Base-by-base conservation (phyloP, 495 filamentous ascomycete genomes). In the Lophiostoma macrostomum region DNA sequence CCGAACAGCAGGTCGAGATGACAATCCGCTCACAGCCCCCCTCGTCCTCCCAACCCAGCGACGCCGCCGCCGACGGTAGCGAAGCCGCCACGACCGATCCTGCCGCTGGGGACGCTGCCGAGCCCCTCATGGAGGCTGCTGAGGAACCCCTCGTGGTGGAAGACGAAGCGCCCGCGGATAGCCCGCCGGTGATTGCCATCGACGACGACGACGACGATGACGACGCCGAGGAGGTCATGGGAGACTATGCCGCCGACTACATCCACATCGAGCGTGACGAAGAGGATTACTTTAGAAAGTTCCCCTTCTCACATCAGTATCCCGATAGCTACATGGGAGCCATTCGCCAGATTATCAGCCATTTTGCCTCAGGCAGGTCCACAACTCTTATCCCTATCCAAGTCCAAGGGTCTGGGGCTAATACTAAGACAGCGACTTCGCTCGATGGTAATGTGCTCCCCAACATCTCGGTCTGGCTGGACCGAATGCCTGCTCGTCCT, bases 11-110 rank as follows among this genome's bases (percentile, higher is more conserved):
- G 28, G 50, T 53, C 72, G 18, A 76, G 63, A 74, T 84, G 39
- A 81, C 80, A 19, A 82, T 69, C 40, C 64, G 67, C 29, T 72
- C 67, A 71, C 76, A 56, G 30, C 62, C 44, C 8, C 35, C 55
- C 49, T 74, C 73, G 8, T 75, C 73, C 14, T 50, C 53, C n/a
- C 41, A 60, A 28, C 24, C 54, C 34, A 20, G 23, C 23, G 30
- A 48, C 38, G 38, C 22, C 19, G 31, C 29, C 38, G 59, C 64
- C 28, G 50, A 60, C 40, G 16, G 24, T 40, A 27, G 18, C 34
- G 16, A 0, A 4, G 23, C 28, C 32, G 11, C 39, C 11, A 60
- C 55, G 20, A 19, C 57, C 22, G 30, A 35, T 6, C 13, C 18
- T 4, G 24, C 32, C 12, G 38, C 16, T 35, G 38, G 45, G n/a